Base-by-base conservation (phyloP, 2,329 filamentous ascomycete genomes). In the Clonostachys rhizophaga region DNA sequence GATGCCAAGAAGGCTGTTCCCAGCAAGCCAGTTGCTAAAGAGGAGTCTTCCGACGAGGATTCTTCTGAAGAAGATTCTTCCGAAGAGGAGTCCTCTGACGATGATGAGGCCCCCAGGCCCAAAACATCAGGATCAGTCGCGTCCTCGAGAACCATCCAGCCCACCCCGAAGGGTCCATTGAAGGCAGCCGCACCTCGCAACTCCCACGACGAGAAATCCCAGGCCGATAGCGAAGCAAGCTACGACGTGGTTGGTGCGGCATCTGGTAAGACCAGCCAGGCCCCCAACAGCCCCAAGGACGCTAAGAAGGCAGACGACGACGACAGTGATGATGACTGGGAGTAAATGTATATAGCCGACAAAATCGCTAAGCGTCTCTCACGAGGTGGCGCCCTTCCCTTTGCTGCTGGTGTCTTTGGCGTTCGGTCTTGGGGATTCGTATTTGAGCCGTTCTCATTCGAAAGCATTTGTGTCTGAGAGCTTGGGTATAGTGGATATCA, bases 141-240 rank as follows among this genome's bases (percentile, higher is more conserved):
- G 48, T 85, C 82, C 8, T 82, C 81, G 5, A 78, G 72, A 6
- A 85, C 82, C 6, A 79, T 84, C 52, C 78, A 84, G 44, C 47
- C 45, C 14, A 30, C 45, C 8, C 13, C 40, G n/a, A 60, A 70
- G 50, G 59, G 60, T 41, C 61, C 61, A n/a, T 70, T 82, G 43
- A 89, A 89, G 65, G 76, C 84, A 20, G 47, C 70, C 33, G 81
- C 87, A 56, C 72, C 83, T 16, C 84, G 89, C 43, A 82, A 78
- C 58, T 95, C 91, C 24, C 87, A 95, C 58, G 91, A 96, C 60
- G 87, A 91, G 64, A 91, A 92, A 64, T 95, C 89, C 24, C 88
- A 94, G 55, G 84, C 91, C 8, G 94, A 94, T 58, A 96, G 92
- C 63, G 94, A 99, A 58, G 89, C 89, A 16, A 96, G 91, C 70